Percentiles rank a stretch among this genome's conserved stretches.
These are phyloP conservation scores for Psidium friedrichsthalianum DNA, from an alignment of 345 rosid genomes.

Conservation along the genomic window DNA sequence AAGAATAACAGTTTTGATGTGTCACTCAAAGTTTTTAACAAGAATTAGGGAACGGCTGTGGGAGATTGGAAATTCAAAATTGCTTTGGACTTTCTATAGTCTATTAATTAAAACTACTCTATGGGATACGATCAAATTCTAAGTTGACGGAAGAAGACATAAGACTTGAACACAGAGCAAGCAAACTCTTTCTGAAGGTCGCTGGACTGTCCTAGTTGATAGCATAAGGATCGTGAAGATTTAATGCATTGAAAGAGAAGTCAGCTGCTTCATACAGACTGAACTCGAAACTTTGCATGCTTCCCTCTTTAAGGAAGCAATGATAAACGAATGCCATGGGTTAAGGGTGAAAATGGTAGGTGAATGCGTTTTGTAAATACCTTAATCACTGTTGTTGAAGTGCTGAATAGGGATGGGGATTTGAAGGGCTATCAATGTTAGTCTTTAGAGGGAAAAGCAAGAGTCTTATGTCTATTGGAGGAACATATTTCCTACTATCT, in stretches of 20 bases:
- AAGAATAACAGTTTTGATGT: not conserved
- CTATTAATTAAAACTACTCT: not conserved
- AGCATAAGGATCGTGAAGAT: not conserved
- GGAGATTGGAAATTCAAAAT: not conserved
- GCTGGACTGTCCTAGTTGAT: not conserved
- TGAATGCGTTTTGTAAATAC: not conserved
- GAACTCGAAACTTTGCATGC: not conserved
- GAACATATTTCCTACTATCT: not conserved
- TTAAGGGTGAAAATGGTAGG: not conserved
- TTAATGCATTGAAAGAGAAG: not conserved
- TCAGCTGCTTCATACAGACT: not conserved
- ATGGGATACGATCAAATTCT: not conserved
- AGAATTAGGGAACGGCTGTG: not conserved
- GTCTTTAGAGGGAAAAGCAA: not conserved
- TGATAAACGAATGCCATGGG: not conserved
- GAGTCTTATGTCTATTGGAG: not conserved
- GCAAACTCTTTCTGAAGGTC: not conserved
- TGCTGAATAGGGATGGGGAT: not conserved
- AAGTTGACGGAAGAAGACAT: not conserved
- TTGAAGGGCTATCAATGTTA: not conserved
- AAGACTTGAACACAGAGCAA: not conserved
- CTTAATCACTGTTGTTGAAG: not conserved
- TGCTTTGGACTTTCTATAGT: not conserved
- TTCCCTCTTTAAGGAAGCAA: not conserved
- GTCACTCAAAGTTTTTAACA: not conserved